Evolutionary conservation across 257 asterid species (phyloP).

Genomic region (Lantana camara): DNA sequence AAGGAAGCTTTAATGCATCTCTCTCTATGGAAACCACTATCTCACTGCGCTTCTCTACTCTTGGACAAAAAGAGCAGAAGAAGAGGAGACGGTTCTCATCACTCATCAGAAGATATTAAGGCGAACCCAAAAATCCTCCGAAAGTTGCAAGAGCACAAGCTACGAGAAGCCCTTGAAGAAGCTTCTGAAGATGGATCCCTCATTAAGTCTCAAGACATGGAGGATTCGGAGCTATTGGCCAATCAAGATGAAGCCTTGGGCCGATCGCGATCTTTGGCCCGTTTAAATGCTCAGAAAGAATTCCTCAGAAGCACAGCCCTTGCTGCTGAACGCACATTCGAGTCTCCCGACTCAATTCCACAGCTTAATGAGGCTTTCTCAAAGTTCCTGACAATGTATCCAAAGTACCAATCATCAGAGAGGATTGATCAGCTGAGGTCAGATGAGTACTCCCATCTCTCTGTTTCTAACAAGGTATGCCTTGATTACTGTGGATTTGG

Average conservation of each 20-base stretch:
- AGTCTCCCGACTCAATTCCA: conserved; percentile 63
- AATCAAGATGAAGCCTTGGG: conserved; percentile 79
- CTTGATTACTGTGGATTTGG: conserved; percentile 98
- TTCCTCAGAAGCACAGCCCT: conserved; percentile 89
- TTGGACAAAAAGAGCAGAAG: conserved; percentile 84
- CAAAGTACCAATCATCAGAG: conserved; percentile 74
- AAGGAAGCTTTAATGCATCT: conserved; percentile 72
- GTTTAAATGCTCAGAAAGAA: conserved; percentile 82
- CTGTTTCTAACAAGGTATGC: conserved; percentile 65
- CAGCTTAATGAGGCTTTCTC: conserved; percentile 67
- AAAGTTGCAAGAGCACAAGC: conserved; percentile 78
- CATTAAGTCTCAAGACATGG: conserved; percentile 72
- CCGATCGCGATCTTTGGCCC: conserved; percentile 79
- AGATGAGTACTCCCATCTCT: conserved; percentile 81
- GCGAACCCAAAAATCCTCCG: conserved; percentile 59
- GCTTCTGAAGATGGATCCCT: conserved; percentile 92
- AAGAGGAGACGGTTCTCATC: conserved; percentile 54
- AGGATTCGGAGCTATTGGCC: conserved; percentile 57
- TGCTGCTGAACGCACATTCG: conserved; percentile 78
- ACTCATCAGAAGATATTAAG: conserved; percentile 52
- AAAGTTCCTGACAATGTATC: conserved; percentile 87
- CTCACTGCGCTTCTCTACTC: conserved; percentile 85
- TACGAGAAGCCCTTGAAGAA: conserved; percentile 91
- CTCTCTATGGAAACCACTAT: conserved; percentile 90
- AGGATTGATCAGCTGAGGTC: conserved; percentile 84